These are phyloP conservation scores for Botrytis fabae DNA, from an alignment of 2,329 filamentous ascomycete genomes.

Conservation along the genomic window DNA sequence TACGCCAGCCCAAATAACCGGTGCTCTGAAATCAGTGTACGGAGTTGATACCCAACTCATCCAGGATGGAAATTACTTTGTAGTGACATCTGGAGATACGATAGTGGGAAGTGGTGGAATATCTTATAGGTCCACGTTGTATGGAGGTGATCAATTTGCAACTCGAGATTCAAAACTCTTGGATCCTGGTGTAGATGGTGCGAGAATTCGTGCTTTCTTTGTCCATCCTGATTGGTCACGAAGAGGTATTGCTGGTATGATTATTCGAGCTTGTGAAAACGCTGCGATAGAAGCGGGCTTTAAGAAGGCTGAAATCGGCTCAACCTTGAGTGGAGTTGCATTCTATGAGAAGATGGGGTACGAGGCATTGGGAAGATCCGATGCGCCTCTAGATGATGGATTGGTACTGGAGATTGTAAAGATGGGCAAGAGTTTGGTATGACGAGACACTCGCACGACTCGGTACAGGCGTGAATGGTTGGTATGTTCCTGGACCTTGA, in stretches of 20 bases:
- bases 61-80: slow-evolving; percentile 28
- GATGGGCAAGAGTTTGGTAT: slow-evolving; percentile 27
- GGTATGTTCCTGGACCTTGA: neutral
- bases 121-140: slow-evolving; percentile 28
- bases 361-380: slow-evolving; percentile 20
- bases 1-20: slow-evolving; percentile 24
- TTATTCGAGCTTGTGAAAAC: slow-evolving; percentile 25
- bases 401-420: slow-evolving; percentile 26
- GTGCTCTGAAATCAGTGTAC: slow-evolving; percentile 27
- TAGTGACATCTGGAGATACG: slow-evolving; percentile 11
- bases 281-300: slow-evolving; percentile 26
- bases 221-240: slow-evolving; percentile 27
- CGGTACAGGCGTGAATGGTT: neutral
- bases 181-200: slow-evolving; percentile 25
- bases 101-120: slow-evolving; percentile 28
- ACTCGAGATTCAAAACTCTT: slow-evolving; percentile 24
- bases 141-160: slow-evolving; percentile 28
- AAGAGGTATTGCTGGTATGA: slow-evolving; percentile 24
- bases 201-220: slow-evolving; percentile 30
- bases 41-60: slow-evolving; percentile 28
- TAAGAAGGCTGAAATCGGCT: slow-evolving; percentile 27
- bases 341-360: slow-evolving; percentile 30
- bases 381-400: slow-evolving; percentile 25
- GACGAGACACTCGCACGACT: neutral
- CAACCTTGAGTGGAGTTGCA: slow-evolving; percentile 26